Conservation (phyloP, 305 asterid genomes). For the Plantago lanceolata region DNA sequence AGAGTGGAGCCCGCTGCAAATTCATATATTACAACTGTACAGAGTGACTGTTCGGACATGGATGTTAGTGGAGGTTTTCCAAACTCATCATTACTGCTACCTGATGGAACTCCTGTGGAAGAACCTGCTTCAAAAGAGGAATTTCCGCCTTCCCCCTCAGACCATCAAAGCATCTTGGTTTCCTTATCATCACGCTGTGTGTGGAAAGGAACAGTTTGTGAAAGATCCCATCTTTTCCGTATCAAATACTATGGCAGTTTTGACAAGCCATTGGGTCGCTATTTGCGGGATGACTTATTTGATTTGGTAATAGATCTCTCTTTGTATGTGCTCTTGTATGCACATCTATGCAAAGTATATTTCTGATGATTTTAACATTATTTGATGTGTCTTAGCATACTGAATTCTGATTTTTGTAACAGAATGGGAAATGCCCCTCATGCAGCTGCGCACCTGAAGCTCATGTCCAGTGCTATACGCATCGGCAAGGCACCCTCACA, state of each 20-base stretch:
- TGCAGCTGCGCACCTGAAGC: constrained; percentile 95
- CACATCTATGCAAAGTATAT: neutral
- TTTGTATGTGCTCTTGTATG: constrained; percentile 20
- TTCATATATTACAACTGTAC: constrained; percentile 28
- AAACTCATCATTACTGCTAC: constrained; percentile 34
- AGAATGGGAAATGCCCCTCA: constrained; percentile 75
- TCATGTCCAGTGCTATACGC: constrained; percentile 94
- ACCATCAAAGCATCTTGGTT: constrained; percentile 89
- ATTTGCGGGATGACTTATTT: constrained; percentile 80
- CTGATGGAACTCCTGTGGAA: constrained; percentile 41
- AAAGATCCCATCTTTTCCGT: constrained; percentile 83
- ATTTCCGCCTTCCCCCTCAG: constrained; percentile 80
- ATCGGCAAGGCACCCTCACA: constrained; percentile 88
- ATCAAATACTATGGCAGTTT: constrained; percentile 83
- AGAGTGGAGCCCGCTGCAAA: constrained; percentile 23
- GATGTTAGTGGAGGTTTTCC: constrained; percentile 31
- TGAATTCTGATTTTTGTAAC: constrained; percentile 23
- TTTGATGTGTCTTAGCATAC: too few relatives aligned
- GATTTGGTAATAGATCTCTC: constrained; percentile 66
- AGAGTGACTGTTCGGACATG: constrained; percentile 28
- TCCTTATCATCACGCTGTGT: constrained; percentile 85
- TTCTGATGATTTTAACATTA: neutral
- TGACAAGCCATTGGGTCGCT: constrained; percentile 95
- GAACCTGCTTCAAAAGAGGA: constrained; percentile 56
- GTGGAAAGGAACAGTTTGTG: constrained; percentile 95